Base-by-base conservation (phyloP, 2,329 filamentous ascomycete genomes). In the Mycosphaerella sp. region DNA sequence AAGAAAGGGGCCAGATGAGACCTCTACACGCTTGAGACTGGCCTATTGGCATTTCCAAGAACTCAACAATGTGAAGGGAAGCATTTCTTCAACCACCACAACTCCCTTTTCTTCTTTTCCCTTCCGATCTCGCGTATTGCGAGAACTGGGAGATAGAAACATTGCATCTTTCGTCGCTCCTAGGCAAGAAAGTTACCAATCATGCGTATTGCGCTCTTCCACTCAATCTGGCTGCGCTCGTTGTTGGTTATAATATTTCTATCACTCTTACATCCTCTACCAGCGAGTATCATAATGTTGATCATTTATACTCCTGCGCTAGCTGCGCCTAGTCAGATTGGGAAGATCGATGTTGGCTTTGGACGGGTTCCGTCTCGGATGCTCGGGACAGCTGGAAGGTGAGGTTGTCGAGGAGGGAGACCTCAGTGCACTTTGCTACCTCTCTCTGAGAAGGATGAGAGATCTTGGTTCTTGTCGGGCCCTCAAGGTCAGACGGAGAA, bases 101-200 rank as follows among this genome's bases (percentile, higher is more conserved):
- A 21, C 21, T 21, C 3, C 21, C 2, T 21, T 2, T 21, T 51
- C 40, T 52, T 21, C 21, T 21, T 21, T 2, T 21, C 29, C 48
- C 36, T 26, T 26, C 2, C 26, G 6, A 26, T 6, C 26, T 26
- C 26, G 6, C 26, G 4, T 26, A 6, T 26, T 26, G 26, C 26
- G n/a, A 6, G 14, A 8, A 31, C 48, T 41, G 53, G 4, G 54
- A 59, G 29, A 59, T 54, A 17, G 54, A 61, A 17, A 56, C 61
- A 17, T 43, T 55, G 40, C 67, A 67, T 53, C 46, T 66, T 12
- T 69, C 64, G 67, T 44, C 69, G 38, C 67, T 66, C 7, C 45
- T 68, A n/a, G 61, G 64, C 10, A 51, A 57, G 51, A 59, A 59
- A 10, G 44, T 69, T 7, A 61, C 53, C 26, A 63, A 60, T 14